Conservation (phyloP, 1,139 yeast genomes). For the Diutina catenulata region DNA sequence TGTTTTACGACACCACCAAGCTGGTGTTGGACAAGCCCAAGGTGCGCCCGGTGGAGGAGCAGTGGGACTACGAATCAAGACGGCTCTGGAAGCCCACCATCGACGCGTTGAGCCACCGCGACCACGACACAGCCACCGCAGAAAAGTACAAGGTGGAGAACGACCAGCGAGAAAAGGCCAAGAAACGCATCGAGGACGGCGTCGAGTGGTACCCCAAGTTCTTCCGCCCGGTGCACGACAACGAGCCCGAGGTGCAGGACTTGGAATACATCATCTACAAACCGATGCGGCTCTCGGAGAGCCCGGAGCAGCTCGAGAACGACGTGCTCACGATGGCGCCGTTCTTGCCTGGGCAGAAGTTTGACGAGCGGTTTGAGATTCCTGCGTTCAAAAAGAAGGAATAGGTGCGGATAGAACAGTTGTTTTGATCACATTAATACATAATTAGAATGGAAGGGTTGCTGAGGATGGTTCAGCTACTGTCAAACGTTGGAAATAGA, state of each 20-base stretch:
- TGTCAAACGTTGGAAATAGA: background rate
- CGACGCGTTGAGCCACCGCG: slow-evolving; percentile 60
- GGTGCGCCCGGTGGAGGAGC: slow-evolving; percentile 71
- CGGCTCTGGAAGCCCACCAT: slow-evolving; percentile 74
- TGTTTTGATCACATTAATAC: too few relatives aligned
- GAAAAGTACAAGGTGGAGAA: slow-evolving; percentile 84
- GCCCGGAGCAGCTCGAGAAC: slow-evolving; percentile 39
- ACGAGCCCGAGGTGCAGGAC: slow-evolving; percentile 14
- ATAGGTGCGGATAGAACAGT: background rate
- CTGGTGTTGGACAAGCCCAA: slow-evolving; percentile 46
- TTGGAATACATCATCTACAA: slow-evolving; percentile 60
- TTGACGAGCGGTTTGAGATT: slow-evolving; percentile 49
- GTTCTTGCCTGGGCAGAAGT: slow-evolving; percentile 64
- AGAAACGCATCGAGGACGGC: slow-evolving; percentile 65
- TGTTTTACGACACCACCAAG: slow-evolving; percentile 52
- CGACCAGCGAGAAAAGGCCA: slow-evolving; percentile 63
- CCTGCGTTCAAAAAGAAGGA: slow-evolving; percentile 58
- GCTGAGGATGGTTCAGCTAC: background rate
- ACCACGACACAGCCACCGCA: slow-evolving; percentile 75
- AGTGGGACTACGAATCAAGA: slow-evolving; percentile 72
- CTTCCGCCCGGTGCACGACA: slow-evolving; percentile 30
- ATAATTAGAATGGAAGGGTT: too few relatives aligned
- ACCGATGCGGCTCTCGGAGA: slow-evolving; percentile 26
- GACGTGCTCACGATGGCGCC: slow-evolving; percentile 57
- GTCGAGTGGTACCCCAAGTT: slow-evolving; percentile 71